Base-by-base conservation (phyloP, 805 yeast genomes). In the Brettanomyces custersianus region DNA sequence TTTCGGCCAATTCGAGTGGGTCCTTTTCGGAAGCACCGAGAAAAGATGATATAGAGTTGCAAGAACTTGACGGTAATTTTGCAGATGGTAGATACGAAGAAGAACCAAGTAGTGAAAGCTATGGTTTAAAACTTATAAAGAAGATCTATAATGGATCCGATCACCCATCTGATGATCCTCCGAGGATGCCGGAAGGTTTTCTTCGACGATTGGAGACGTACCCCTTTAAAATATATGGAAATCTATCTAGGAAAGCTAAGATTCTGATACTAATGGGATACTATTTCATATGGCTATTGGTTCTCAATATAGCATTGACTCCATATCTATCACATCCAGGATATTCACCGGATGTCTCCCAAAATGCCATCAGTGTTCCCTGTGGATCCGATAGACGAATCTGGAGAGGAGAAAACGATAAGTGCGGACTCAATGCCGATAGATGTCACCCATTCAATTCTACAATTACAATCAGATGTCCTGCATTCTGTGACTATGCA, bases 401-500 rank as follows among this genome's bases (percentile, higher is more conserved):
- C 40, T 86, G 95, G 95, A 60, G 52, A 33, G 95, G 95, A 0
- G 80, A 77, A 38, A 82, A 81, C 48, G 74, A 72, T 8, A 68
- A 63, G 1, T 88, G 96, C 65, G 96, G 96, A 0, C 45, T 79
- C 8, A 63, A 78, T 44, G 95, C 79, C 2, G 54, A 62, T n/a
- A 42, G 61, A 6, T 86, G 95, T 56, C 52, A 1, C 70, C 75
- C 0, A 58, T 68, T 31, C 58, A 51, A 3, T 18, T 55, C 62
- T 20, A 50, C 60, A 12, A 66, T 80, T 20, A 55, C 70, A 4
- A 66, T 87, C 49, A 65, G 86, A 45, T 88, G 97, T 55, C 95
- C 95, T 0, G 94, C 96, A 0, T 61, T 87, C 23, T 88, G 97
- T 58, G 86, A 80, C 45, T 61, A 80, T 23, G 83, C 75, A 22